These are phyloP conservation scores for Malassezia obtusa DNA, from an alignment of 1,284 basidiomycete species.

Conservation along the genomic window DNA sequence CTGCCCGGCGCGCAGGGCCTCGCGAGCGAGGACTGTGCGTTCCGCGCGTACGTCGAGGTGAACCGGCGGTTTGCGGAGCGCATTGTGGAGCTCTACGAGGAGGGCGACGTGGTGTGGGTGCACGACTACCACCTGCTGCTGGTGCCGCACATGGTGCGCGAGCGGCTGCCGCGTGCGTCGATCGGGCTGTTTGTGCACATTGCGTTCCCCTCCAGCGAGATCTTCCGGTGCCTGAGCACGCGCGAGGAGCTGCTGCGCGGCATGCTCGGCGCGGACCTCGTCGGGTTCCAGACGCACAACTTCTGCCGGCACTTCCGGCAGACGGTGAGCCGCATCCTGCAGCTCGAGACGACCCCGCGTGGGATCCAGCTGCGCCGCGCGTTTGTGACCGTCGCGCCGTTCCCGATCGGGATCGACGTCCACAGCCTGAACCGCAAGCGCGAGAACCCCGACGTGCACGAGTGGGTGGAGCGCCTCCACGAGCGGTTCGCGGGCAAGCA, in stretches of 20 bases:
- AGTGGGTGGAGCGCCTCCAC: conserved; percentile 66
- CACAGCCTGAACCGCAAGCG: conserved; percentile 60
- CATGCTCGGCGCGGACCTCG: conserved; percentile 62
- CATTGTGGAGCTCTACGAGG: conserved; percentile 63
- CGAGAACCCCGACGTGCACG: conserved; percentile 65
- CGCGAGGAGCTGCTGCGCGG: conserved; percentile 57
- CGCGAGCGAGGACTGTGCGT: conserved; percentile 63
- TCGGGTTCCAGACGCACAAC: conserved; percentile 77
- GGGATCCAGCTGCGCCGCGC: conserved; percentile 57
- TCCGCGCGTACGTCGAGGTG: conserved; percentile 67
- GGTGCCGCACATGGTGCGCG: conserved; percentile 64
- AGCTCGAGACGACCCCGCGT: conserved; percentile 70
- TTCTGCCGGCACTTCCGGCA: conserved; percentile 52
- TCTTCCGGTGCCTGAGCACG: conserved; percentile 67
- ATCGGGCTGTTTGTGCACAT: conserved; percentile 84
- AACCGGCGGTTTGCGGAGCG: conserved; percentile 73
- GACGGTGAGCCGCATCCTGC: conserved; percentile 70
- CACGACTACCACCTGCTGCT: conserved; percentile 65
- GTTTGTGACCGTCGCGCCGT: conserved; percentile 74
- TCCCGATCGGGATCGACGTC: conserved; percentile 83
- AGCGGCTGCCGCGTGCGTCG: conserved; percentile 57
- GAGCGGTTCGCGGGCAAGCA: conserved; percentile 74
- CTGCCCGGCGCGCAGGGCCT: conserved; percentile 74
- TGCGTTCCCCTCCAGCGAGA: conserved; percentile 75
- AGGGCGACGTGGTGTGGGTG: conserved; percentile 64